Evolutionary conservation across 495 filamentous ascomycete genomes (phyloP).

Genomic region (Podospora didyma): DNA sequence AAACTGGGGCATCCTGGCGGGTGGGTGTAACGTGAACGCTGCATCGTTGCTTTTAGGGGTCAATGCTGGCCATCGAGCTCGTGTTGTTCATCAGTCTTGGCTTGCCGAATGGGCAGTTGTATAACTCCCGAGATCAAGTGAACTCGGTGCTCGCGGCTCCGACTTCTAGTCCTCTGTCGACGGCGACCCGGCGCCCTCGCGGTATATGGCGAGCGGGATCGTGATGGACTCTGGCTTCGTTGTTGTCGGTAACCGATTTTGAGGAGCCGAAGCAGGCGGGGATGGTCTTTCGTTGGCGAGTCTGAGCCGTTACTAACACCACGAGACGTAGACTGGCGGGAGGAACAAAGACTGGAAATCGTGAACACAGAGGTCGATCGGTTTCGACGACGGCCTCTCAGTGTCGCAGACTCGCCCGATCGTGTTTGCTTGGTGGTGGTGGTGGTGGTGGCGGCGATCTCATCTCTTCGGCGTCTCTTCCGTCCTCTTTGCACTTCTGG

Average conservation of each 20-base stretch:
- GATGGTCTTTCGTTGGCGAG: conserved; percentile 28
- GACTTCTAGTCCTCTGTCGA: conserved; percentile 34
- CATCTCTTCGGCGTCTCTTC: conserved; percentile 29
- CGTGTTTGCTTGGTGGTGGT: conserved; percentile 17
- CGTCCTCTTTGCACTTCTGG: conserved; percentile 30
- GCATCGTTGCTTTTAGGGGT: no score
- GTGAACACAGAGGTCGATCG: conserved; percentile 34
- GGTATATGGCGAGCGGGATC: conserved; percentile 27
- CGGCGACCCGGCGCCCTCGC: conserved; percentile 19
- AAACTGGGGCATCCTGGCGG: no score
- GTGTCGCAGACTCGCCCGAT: conserved; percentile 36
- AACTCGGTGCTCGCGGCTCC: conserved; percentile 25
- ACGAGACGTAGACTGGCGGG: conserved; percentile 25
- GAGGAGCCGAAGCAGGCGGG: conserved; percentile 22
- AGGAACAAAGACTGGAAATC: conserved; percentile 5
- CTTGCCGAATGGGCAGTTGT: background rate
- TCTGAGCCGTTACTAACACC: conserved; percentile 15
- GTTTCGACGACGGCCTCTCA: conserved; percentile 35
- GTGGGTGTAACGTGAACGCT: no score
- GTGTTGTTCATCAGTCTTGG: background rate
- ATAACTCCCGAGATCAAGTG: background rate
- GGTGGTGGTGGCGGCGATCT: conserved; percentile 8
- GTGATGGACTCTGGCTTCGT: conserved; percentile 33
- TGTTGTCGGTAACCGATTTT: conserved; percentile 23
- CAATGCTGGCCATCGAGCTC: background rate